phyloP scores from a whole-genome alignment of 2,329 filamentous ascomycete genomes.

The Neofusicoccum laricinum region DNA sequence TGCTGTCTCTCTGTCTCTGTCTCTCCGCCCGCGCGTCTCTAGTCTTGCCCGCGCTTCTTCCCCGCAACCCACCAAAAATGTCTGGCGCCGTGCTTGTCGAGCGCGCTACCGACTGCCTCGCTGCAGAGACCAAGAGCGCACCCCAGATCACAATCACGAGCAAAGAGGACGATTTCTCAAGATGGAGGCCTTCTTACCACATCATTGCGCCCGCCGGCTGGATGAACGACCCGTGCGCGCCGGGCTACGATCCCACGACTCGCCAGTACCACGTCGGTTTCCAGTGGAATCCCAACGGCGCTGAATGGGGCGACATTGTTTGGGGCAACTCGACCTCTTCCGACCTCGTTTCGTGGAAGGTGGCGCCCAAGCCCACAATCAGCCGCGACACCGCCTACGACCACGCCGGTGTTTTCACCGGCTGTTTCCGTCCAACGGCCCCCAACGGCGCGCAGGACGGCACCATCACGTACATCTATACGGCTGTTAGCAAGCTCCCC shows the following conservation, averaged over 20 bases:
- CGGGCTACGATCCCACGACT: conserved; percentile 39
- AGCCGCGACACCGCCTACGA: conserved; percentile 38
- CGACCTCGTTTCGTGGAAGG: conserved; percentile 40
- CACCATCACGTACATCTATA: conserved; percentile 39
- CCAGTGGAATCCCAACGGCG: conserved; percentile 43
- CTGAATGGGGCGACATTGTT: conserved; percentile 42
- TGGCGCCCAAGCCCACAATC: conserved; percentile 20
- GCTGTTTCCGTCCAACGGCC: conserved; percentile 30
- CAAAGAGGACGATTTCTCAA: background rate
- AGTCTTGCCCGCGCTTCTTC: too few species aligned
- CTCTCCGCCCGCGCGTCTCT: too few species aligned
- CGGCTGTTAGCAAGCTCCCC: conserved; percentile 39
- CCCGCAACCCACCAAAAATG: background rate
- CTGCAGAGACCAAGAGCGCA: background rate
- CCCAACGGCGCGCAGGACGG: conserved; percentile 25
- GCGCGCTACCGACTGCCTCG: background rate
- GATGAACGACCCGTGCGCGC: conserved; percentile 46
- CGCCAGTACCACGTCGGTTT: conserved; percentile 42
- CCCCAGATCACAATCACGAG: background rate
- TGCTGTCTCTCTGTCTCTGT: background rate
- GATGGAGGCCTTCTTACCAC: conserved; percentile 29
- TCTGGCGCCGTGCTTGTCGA: conserved; percentile 2
- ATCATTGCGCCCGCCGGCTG: conserved; percentile 37
- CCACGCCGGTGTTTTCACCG: conserved; percentile 41
- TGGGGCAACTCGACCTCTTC: conserved; percentile 41